Evolutionary conservation across 805 yeast genomes (phyloP).

Genomic region (Metschnikowia henanensis): DNA sequence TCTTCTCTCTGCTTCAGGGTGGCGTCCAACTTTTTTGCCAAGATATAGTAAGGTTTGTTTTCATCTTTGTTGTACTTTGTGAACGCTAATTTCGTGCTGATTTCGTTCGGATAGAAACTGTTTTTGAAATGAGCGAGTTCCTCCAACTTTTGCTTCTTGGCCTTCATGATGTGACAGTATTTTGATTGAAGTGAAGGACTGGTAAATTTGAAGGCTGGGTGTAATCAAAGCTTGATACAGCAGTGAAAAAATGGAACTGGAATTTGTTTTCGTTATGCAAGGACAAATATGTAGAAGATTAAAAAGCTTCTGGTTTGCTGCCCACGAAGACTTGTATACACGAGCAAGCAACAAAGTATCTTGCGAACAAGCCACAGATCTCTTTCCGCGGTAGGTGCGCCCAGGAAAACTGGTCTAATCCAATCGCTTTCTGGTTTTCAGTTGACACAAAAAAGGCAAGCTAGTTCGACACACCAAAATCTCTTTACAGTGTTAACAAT

Average conservation of each 20-base stretch:
- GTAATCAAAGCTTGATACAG: too few relatives aligned
- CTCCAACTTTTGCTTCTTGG: conserved; percentile 18
- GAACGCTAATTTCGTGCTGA: conserved; percentile 16
- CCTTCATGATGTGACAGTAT: conserved; percentile 7
- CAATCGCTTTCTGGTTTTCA: too few relatives aligned
- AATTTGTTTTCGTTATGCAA: conserved; percentile 2
- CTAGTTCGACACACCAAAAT: too few relatives aligned
- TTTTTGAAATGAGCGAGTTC: conserved; percentile 16
- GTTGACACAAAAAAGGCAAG: too few relatives aligned
- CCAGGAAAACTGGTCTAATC: too few relatives aligned
- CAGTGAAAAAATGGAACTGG: not conserved
- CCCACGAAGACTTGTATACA: conserved; percentile 5
- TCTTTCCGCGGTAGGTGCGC: not conserved
- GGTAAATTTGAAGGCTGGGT: not conserved
- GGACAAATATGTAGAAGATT: not conserved
- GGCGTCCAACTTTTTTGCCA: conserved; percentile 14
- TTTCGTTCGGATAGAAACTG: conserved; percentile 14
- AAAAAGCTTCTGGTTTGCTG: not conserved
- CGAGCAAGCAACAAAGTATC: conserved; percentile 3
- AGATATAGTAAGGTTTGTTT: conserved; percentile 28
- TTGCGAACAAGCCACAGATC: not conserved
- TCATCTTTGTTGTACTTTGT: conserved; percentile 29
- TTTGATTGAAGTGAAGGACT: too few relatives aligned
- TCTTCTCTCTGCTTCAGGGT: conserved; percentile 13
- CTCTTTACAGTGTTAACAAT: too few relatives aligned